phyloP scores from a whole-genome alignment of 2,329 filamentous ascomycete species.

The Colletotrichum lini region DNA sequence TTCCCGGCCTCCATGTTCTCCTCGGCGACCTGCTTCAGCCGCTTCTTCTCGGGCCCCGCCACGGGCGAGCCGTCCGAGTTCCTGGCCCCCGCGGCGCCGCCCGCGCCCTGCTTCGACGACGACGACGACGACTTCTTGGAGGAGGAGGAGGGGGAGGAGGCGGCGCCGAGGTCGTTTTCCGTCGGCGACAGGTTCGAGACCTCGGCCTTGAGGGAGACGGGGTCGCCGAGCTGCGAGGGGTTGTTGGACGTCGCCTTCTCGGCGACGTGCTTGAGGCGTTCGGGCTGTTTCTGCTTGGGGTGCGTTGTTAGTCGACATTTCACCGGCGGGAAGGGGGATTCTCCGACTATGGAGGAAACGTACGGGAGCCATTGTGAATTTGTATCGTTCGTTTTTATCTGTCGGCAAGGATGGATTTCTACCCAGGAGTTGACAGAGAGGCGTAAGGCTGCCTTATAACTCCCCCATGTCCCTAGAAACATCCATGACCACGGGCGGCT shows the following conservation, averaged over 20 bases:
- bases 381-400: background rate
- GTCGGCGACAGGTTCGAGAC: conserved; percentile 37
- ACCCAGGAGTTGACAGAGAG: background rate
- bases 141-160: background rate
- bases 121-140: background rate
- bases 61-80: conserved; percentile 42
- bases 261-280: conserved; percentile 41
- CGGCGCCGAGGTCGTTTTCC: conserved; percentile 31
- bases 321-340: background rate
- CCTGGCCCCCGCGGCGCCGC: conserved; percentile 20
- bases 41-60: conserved; percentile 31
- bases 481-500: too few species aligned
- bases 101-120: too few species aligned
- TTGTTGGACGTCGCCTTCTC: conserved; percentile 47
- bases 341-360: background rate
- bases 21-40: conserved; percentile 41
- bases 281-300: conserved; percentile 31
- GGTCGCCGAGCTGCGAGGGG: conserved; percentile 56
- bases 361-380: conserved; percentile 35
- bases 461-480: background rate
- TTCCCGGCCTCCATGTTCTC: conserved; percentile 51
- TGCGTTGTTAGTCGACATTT: background rate
- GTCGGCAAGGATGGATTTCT: fast-evolving
- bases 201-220: conserved; percentile 58
- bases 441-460: background rate